Evolutionary conservation across 768 basidiomycete genomes (phyloP).

Genomic region (Russula earlei): DNA sequence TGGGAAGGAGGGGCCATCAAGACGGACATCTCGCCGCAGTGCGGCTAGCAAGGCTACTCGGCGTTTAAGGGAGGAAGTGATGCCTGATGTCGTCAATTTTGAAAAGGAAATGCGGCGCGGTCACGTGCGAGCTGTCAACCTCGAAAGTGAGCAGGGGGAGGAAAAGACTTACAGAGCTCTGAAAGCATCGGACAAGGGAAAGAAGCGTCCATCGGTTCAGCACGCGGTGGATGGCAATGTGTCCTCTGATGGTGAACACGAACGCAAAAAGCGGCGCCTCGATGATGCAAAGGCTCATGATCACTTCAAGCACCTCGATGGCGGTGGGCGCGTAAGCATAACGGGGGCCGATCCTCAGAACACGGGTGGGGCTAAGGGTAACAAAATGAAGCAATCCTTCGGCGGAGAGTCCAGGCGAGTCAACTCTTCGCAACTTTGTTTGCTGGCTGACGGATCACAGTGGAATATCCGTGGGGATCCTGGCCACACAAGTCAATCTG

Average conservation of each 20-base stretch:
- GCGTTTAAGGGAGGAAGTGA: conserved; percentile 43
- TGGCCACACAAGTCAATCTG: conserved; percentile 61
- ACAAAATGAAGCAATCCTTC: conserved; percentile 3
- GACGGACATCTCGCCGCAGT: conserved; percentile 31
- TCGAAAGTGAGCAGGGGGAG: conserved; percentile 19
- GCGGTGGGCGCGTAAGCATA: not conserved
- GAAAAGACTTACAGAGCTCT: conserved; percentile 15
- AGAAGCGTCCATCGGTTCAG: conserved; percentile 24
- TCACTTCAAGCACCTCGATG: not conserved
- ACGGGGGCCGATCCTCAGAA: not conserved
- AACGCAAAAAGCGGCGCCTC: conserved; percentile 13
- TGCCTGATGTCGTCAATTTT: conserved; percentile 68
- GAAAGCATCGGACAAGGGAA: conserved; percentile 22
- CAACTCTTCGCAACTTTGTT: not conserved
- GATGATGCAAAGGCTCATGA: conserved; percentile 23
- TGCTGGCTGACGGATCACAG: not conserved
- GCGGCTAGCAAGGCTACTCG: conserved; percentile 46
- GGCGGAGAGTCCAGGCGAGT: not conserved
- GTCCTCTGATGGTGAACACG: conserved; percentile 9
- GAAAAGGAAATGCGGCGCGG: conserved; percentile 52
- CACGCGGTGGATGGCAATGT: conserved; percentile 3
- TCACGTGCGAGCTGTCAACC: conserved; percentile 23
- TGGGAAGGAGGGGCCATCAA: conserved; percentile 6
- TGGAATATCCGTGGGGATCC: conserved; percentile 35
- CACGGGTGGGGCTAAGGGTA: not conserved